Conservation (phyloP, 164 flowering plant genomes). For the Stephania cephalantha region DNA sequence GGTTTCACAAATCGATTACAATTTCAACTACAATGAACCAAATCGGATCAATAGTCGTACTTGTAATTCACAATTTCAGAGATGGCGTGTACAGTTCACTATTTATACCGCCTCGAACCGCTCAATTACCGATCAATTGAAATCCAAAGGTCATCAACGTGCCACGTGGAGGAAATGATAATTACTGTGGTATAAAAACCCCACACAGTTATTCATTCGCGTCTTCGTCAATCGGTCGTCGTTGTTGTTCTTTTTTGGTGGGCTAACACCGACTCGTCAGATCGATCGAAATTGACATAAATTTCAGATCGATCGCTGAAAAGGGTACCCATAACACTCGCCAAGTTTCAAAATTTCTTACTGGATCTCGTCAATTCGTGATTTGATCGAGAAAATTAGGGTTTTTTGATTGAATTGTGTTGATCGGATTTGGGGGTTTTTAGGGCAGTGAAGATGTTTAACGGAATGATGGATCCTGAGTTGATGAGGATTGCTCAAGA, state of each 20-base stretch:
- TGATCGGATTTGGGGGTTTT: not conserved
- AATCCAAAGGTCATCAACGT: no score
- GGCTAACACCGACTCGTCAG: not conserved
- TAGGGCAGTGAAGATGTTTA: constrained; percentile 28
- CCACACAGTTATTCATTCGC: no score
- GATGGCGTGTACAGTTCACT: no score
- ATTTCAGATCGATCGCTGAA: not conserved
- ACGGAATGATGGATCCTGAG: constrained; percentile 94
- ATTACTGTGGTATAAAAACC: not conserved
- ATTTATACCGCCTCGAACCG: no score
- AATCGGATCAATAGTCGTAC: no score
- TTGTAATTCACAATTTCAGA: no score
- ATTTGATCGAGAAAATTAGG: not conserved
- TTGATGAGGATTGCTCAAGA: constrained; percentile 79
- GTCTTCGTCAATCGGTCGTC: not conserved
- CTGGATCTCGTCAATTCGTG: not conserved
- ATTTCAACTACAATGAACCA: no score
- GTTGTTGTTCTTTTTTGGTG: constrained; percentile 7
- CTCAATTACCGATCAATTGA: no score
- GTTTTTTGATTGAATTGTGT: not conserved
- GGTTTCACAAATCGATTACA: no score
- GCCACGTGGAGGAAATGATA: not conserved
- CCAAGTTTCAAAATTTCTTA: not conserved
- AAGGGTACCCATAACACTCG: not conserved
- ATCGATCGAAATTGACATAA: not conserved